Evolutionary conservation across 2,329 filamentous ascomycete genomes (phyloP), one percentile per base, ranked within the genome.

Genomic region (Annulohypoxylon truncatum): DNA sequence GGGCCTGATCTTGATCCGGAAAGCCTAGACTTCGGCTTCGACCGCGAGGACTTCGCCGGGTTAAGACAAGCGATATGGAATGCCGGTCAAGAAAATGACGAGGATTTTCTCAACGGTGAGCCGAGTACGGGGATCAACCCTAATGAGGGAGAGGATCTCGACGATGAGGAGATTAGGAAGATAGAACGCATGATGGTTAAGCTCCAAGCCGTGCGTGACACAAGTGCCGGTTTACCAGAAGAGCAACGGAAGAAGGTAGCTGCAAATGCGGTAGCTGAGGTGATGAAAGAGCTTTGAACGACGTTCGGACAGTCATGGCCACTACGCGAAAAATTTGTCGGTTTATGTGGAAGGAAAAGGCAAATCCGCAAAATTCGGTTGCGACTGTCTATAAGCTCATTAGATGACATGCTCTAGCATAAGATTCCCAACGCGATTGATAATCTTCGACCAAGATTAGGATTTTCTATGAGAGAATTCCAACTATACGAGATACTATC

Each of bases 151-250:
- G 79, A 80, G 15, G 78, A 82, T 3, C 57, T 82, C 2, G 79
- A 77, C 13, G 82, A 84, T 0, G 81, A 85, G 3, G 85, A 88
- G 31, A 82, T 91, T 13, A 82, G 84, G 72, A 86, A 87, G 75
- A 75, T 91, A 28, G 87, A 90, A 72, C 78, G 79, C 54, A 86
- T 91, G 84, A 90, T 91, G 86, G 78, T 82, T 52, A 89, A 86
- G 76, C 79, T 92, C 65, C 86, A 88, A 76, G 87, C 87, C 1
- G 87, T 87, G 7, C 79, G 83, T 73, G 88, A 90, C 57, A 83
- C 87, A 68, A 87, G 84, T 28, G 84, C 85, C 10, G 87, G 85
- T 7, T 74, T 91, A 76, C 82, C 87, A 1, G 85, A 88, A 73
- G 85, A 86, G 24, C 87, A 91, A 78, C 82, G 87, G 70, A 86